Base-by-base conservation (phyloP, 2,329 filamentous ascomycete genomes). In the Venturia carpophila region DNA sequence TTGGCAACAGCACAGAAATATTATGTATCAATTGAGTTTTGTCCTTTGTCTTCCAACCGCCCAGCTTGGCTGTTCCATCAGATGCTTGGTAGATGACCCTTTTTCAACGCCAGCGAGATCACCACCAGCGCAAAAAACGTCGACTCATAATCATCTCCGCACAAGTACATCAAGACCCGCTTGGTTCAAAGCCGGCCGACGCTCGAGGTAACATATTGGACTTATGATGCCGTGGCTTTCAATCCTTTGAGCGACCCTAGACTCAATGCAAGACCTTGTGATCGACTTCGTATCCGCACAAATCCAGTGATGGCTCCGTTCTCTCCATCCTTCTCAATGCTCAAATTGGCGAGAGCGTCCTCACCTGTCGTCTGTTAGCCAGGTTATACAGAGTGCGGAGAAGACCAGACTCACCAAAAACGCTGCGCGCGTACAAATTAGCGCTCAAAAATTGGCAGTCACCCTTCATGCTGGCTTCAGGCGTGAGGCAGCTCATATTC, bases 371-470 rank as follows among this genome's bases (percentile, higher is more conserved):
- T 76, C 71, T 76, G 69, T 60, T 66, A 37, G 49, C 13, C 69
- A 13, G 24, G 3, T 27, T 61, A 10, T 10, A 61, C 13, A 61
- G 49, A 65, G 0, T 39, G 17, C 60, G 68, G 27, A 27, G 60
- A 45, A 45, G 24, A n/a, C 3, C 21, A 7, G 72, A 84, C 92
- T 81, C 88, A 99, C 94, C 94, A 76, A 99, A 99, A 62, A 99
- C 93, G 75, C 92, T 97, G 71, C 91, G 87, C 68, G 94, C 94
- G 74, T 99, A 99, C 47, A 99, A 79, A 73, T 99, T 99, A 24
- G 94, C 94, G 74, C 92, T 97, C 75, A 99, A 78, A 82, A 99
- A 99, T 74, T 97, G 92, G 75, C 94, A 99, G 73, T 99, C 94
- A 63, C 94, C 94, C 82, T 96, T 93, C 75, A 99, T 84, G 67